Percentiles rank a stretch among this genome's conserved stretches.
Conservation (phyloP, 768 basidiomycete species). For the Dictyophora rubrovolvata region DNA sequence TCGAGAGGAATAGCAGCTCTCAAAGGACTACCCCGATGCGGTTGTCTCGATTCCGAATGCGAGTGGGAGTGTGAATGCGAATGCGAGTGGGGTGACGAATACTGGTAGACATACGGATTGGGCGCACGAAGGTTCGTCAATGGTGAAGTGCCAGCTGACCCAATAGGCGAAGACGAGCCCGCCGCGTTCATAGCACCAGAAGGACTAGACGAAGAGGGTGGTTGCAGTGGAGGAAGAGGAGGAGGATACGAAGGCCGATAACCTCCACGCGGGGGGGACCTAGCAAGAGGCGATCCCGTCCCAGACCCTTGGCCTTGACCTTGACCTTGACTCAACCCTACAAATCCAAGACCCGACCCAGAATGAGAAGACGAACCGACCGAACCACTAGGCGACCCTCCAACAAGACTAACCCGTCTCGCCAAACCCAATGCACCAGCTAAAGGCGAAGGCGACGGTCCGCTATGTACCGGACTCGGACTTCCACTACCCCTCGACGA, state of each 20-base stretch:
- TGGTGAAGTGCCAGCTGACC: background rate
- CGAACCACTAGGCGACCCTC: background rate
- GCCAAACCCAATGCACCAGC: background rate
- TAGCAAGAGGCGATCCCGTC: background rate
- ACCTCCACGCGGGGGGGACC: background rate
- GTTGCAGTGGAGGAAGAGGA: background rate
- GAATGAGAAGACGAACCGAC: background rate
- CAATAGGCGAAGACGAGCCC: background rate
- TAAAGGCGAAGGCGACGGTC: background rate
- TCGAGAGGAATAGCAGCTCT: background rate
- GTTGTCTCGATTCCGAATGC: background rate
- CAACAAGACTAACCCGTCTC: background rate
- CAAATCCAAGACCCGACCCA: background rate
- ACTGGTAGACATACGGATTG: background rate
- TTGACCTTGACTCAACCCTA: too few relatives aligned
- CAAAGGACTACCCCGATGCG: background rate
- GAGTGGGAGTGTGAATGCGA: background rate
- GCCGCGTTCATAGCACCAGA: background rate
- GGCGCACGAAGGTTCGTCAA: background rate
- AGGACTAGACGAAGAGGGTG: background rate
- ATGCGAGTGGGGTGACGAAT: background rate
- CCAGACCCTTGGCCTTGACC: background rate
- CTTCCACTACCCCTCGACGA: background rate
- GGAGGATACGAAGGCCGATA: background rate
- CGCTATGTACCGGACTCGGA: background rate